phyloP scores from a whole-genome alignment of 495 filamentous ascomycete species.

The Talaromyces proteolyticus region DNA sequence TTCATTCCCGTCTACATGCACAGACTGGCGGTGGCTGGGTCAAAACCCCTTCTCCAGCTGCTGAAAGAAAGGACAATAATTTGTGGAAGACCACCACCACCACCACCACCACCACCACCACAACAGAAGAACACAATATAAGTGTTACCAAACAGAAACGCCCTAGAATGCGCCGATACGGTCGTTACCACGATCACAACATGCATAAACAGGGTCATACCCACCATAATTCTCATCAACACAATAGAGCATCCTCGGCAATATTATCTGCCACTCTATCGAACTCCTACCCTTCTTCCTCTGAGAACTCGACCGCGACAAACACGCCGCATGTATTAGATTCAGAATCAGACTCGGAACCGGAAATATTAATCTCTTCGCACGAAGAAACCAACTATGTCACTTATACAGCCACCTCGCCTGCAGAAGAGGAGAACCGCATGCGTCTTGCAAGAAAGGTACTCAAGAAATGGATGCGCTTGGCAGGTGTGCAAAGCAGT shows the following conservation, averaged over 20 bases:
- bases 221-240: background rate
- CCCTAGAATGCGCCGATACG: constrained; percentile 2
- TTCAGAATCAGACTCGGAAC: constrained; percentile 39
- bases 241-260: background rate
- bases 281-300: background rate
- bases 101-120: background rate
- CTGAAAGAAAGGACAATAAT: constrained; percentile 17
- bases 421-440: constrained; percentile 32
- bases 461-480: constrained; percentile 67
- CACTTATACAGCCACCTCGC: constrained; percentile 27
- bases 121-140: background rate
- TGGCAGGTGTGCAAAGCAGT: constrained; percentile 50
- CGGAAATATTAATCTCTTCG: constrained; percentile 32
- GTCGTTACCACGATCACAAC: constrained; percentile 6
- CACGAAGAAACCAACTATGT: constrained; percentile 33
- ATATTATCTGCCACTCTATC: background rate
- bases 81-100: constrained; percentile 14
- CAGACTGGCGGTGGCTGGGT: constrained; percentile 23
- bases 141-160: background rate
- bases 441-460: constrained; percentile 51
- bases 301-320: background rate
- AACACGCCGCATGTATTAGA: constrained; percentile 22
- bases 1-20: constrained; percentile 49
- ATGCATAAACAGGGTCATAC: constrained; percentile 1
- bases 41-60: constrained; percentile 21